Conservation (phyloP, 2,329 filamentous ascomycete genomes). For the Penicillium sp. region DNA sequence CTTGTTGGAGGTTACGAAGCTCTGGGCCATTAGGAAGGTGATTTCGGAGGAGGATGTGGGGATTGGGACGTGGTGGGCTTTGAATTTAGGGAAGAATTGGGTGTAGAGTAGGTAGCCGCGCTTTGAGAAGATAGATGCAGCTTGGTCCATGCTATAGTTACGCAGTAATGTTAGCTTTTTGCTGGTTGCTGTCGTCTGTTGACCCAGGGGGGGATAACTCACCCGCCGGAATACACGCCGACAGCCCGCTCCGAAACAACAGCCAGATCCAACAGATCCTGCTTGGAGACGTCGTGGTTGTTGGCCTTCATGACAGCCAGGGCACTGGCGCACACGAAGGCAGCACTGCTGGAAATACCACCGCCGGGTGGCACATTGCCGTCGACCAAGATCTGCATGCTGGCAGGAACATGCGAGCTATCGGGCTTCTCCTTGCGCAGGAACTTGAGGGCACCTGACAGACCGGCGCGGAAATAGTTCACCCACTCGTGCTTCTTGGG, state of each 20-base stretch:
- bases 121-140: conserved; percentile 89
- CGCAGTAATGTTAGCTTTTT: background rate
- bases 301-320: conserved; percentile 86
- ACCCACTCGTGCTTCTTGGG: conserved; percentile 87
- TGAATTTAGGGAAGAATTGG: conserved; percentile 77
- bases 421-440: conserved; percentile 66
- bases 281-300: conserved; percentile 82
- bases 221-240: conserved; percentile 94
- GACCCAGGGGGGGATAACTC: conserved; percentile 38
- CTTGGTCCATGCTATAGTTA: conserved; percentile 77
- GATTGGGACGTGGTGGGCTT: conserved; percentile 75
- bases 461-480: conserved; percentile 95
- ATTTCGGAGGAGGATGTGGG: conserved; percentile 78
- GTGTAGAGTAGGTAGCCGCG: conserved; percentile 86
- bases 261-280: conserved; percentile 84
- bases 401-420: conserved; percentile 63
- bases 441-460: conserved; percentile 76
- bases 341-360: conserved; percentile 89
- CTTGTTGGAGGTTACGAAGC: conserved; percentile 91
- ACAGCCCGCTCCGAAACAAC: conserved; percentile 93
- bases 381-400: conserved; percentile 87
- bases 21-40: conserved; percentile 91
- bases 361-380: conserved; percentile 90
- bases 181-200: background rate
- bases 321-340: conserved; percentile 87